Conservation (phyloP, 2,329 filamentous ascomycete genomes). For the Fusarium cicatricum region DNA sequence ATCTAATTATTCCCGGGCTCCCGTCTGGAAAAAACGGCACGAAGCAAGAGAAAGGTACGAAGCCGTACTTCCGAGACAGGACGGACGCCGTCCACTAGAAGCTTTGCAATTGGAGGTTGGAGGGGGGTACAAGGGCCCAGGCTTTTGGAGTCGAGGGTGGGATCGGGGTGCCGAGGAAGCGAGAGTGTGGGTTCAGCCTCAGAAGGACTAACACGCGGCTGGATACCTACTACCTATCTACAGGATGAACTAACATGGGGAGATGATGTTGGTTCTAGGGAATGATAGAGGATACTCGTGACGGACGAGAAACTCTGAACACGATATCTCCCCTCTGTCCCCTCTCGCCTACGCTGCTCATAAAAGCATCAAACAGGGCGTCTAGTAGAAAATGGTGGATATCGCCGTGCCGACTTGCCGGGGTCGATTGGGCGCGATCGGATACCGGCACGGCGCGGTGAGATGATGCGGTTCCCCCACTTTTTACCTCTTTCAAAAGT, state of each 20-base stretch:
- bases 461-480: constrained; percentile 42
- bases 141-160: constrained; percentile 6
- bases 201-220: neutral
- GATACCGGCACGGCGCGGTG: constrained; percentile 44
- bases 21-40: constrained; percentile 17
- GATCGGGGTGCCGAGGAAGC: constrained; percentile 31
- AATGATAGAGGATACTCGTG: too few relatives aligned
- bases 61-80: constrained; percentile 44
- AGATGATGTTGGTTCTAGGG: too few relatives aligned
- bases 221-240: too few relatives aligned
- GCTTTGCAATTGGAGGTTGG: constrained; percentile 5
- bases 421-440: constrained; percentile 42
- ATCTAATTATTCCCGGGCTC: neutral
- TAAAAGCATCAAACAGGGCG: too few relatives aligned
- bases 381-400: constrained; percentile 34
- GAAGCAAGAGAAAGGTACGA: constrained; percentile 15
- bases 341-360: too few relatives aligned
- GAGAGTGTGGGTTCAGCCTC: constrained; percentile 10
- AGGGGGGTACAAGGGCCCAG: neutral
- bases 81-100: constrained; percentile 28
- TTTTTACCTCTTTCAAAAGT: constrained; percentile 6
- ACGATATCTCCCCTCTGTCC: neutral
- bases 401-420: constrained; percentile 42
- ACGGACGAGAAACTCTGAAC: too few relatives aligned
- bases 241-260: too few relatives aligned